Evolutionary conservation across 768 basidiomycete species (phyloP), one percentile per base, ranked within the genome.

Genomic region (Auriscalpium vulgare): DNA sequence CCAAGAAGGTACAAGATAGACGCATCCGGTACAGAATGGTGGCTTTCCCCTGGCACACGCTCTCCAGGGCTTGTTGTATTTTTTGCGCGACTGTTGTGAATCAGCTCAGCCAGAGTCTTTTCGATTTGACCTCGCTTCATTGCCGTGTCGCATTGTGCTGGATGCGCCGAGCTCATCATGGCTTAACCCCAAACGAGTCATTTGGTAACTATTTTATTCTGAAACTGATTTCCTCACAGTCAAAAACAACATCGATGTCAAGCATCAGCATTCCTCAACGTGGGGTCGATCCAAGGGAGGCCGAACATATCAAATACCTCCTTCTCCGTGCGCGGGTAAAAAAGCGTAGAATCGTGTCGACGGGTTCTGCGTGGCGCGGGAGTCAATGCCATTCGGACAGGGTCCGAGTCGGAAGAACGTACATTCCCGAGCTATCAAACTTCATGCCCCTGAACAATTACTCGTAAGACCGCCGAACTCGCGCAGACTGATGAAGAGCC

Each of bases 11-110:
- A 63, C 91, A 94, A 10, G 90, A 85, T 17, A 97, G 71, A 13
- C 95, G 82, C 95, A 97, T 97, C 44, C 95, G 75, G 65, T 94
- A 83, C 10, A 97, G 75, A 34, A 95, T 78, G 1, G 89, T 89
- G 5, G 88, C 86, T 58, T 85, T 87, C 3, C 90, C 89, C 14
- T 77, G 73, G 61, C 90, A 88, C 1, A 93, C 87, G 58, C 83
- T 87, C 62, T 85, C 84, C 19, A 97, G 68, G 0, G 91, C 91
- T 59, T 29, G 29, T 29, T 29, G 29, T 29, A 29, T 29, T 29
- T 29, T 29, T 29, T 2, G 29, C 29, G 29, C 29, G 29, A 29
- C 29, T 29, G 29, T 29, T 7, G 29, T 29, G 29, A 5, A 29
- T 29, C 29, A 29, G 29, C 4, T 29, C 29, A 29, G 29, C 29